Base-by-base conservation (phyloP, 2,329 filamentous ascomycete species). In the Curvularia hawaiiensis region DNA sequence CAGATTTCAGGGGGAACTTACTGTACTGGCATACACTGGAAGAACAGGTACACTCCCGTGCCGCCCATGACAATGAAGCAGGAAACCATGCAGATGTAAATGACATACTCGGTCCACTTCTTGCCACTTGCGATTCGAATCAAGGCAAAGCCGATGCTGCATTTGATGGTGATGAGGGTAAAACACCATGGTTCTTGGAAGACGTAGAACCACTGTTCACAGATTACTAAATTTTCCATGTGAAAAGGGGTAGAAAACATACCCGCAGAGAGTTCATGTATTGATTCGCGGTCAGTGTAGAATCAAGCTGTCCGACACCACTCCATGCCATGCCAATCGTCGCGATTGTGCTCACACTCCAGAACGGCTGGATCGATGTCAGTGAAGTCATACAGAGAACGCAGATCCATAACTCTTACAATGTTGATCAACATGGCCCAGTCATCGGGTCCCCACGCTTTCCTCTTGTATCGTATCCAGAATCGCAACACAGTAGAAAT, bases 181-280 rank as follows among this genome's bases (percentile, higher is more conserved):
- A 57, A 57, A 40, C 54, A 57, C 54, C 54, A 57, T 18, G 54
- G 54, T 40, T 57, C 50, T 12, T 54, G 54, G 39, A 57, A 57
- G 39, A 54, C 33, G 31, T 57, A 57, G 4, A 57, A 57, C 50
- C 54, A 57, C 53, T 55, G n/a, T 8, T 43, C 11, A 3, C 16
- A 12, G 4, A 22, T 56, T 22, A 56, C 24, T 40, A 22, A 4
- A 2, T 30, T 24, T 14, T 7, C 26, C 22, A 12, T 39, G 4
- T 31, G 8, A 24, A 22, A n/a, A 10, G 18, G 12, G 16, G 12
- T 38, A 7, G 11, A 24, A 31, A 31, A 26, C 47, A 51, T 41
- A 51, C 47, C 38, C 30, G 30, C 9, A 57, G 18, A 1, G 54
- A 57, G 22, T 54, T 57, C 12, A 45, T 39, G 4, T 57, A 57